Evolutionary conservation across 495 filamentous ascomycete genomes (phyloP).

Genomic region (Hypomontagnella monticulosa): DNA sequence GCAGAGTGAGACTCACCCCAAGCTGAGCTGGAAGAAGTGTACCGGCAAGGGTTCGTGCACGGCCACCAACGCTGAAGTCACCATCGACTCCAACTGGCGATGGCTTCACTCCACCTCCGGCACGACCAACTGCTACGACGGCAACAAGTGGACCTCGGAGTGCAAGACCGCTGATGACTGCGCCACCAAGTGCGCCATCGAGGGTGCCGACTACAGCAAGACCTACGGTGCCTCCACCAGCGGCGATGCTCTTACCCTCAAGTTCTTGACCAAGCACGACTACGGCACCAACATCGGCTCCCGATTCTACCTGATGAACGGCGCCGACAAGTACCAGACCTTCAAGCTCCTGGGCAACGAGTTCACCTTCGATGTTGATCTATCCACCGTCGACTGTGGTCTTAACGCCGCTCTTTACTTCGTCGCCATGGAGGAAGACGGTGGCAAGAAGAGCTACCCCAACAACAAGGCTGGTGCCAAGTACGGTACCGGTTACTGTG

Average conservation of each 20-base stretch:
- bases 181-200: conserved; percentile 58
- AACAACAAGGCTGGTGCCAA: conserved; percentile 68
- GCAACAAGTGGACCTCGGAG: conserved; percentile 58
- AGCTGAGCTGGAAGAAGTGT: conserved; percentile 67
- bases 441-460: conserved; percentile 61
- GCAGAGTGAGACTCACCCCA: conserved; percentile 66
- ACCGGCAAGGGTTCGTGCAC: conserved; percentile 61
- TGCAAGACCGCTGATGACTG: conserved; percentile 52
- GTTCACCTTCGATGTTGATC: conserved; percentile 70
- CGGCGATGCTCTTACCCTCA: conserved; percentile 58
- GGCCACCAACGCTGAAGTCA: conserved; percentile 50
- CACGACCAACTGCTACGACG: conserved; percentile 60
- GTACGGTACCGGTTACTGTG: conserved; percentile 70
- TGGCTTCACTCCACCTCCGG: conserved; percentile 54
- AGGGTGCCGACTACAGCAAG: conserved; percentile 58
- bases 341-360: conserved; percentile 66
- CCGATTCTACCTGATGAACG: conserved; percentile 66
- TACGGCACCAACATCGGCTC: conserved; percentile 62
- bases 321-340: conserved; percentile 62
- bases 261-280: conserved; percentile 65
- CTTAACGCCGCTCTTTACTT: conserved; percentile 70
- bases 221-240: conserved; percentile 62
- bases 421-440: conserved; percentile 65
- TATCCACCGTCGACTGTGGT: conserved; percentile 63
- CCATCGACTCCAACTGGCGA: conserved; percentile 64